A percentile compares a stretch with the other conserved stretches of the same genome.
These are phyloP conservation scores for Aspergillus bertholletiae DNA, from an alignment of 495 filamentous ascomycete genomes.

Conservation along the genomic window DNA sequence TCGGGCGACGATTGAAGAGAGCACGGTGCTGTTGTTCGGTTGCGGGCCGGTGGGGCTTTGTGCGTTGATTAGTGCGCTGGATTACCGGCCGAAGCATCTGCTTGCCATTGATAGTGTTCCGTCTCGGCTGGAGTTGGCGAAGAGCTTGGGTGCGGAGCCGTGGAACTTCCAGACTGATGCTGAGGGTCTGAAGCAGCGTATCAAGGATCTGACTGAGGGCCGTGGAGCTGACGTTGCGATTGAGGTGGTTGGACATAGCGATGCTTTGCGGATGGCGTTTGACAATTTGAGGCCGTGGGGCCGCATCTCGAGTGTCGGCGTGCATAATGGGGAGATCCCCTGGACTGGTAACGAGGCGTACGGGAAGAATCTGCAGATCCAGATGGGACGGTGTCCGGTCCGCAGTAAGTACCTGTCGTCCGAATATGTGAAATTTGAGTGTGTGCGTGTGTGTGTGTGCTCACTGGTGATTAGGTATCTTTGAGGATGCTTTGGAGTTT, in stretches of 20 bases:
- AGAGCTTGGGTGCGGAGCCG: slow-evolving; percentile 70
- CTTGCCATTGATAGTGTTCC: slow-evolving; percentile 79
- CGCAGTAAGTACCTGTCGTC: slow-evolving; percentile 15
- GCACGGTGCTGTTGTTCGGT: slow-evolving; percentile 73
- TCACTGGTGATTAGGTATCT: slow-evolving; percentile 22
- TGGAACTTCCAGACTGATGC: slow-evolving; percentile 61
- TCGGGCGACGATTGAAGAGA: slow-evolving; percentile 50
- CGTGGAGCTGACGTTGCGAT: slow-evolving; percentile 83
- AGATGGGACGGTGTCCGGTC: slow-evolving; percentile 93
- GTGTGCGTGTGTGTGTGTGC: not conserved
- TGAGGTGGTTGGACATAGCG: slow-evolving; percentile 79
- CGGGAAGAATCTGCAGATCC: slow-evolving; percentile 79
- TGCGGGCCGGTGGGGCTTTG: slow-evolving; percentile 87
- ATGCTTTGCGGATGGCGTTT: slow-evolving; percentile 74
- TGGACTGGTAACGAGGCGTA: slow-evolving; percentile 86
- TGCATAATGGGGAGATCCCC: slow-evolving; percentile 85
- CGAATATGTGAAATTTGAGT: too few relatives aligned
- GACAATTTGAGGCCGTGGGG: slow-evolving; percentile 87
- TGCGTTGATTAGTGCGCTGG: slow-evolving; percentile 70
- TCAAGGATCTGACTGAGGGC: slow-evolving; percentile 60
- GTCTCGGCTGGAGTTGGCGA: slow-evolving; percentile 67
- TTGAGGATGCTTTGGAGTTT: slow-evolving; percentile 9
- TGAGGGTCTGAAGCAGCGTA: slow-evolving; percentile 58
- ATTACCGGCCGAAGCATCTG: slow-evolving; percentile 68
- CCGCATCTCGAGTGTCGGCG: slow-evolving; percentile 75